These are phyloP conservation scores for Takashimella koratensis DNA, from an alignment of 1,284 basidiomycete species.

Conservation along the genomic window DNA sequence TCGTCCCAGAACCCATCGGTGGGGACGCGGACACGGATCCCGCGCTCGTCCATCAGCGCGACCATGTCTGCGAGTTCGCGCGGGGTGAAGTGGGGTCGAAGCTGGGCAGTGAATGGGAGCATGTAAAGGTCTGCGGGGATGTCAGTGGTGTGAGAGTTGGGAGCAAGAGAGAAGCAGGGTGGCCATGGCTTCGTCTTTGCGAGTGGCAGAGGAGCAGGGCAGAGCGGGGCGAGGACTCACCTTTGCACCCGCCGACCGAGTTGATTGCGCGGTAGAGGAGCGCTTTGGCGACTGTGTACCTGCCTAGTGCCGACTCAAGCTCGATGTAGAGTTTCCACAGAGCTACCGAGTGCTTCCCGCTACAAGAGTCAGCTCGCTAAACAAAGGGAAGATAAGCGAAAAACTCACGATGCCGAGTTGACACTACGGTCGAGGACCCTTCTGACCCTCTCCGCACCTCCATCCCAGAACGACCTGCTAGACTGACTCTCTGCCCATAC, in stretches of 20 bases:
- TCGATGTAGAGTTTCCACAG: constrained; percentile 79
- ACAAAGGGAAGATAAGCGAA: background rate
- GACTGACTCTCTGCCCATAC: constrained; percentile 43
- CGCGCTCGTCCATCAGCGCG: constrained; percentile 78
- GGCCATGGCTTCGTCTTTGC: constrained; percentile 1
- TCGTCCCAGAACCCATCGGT: constrained; percentile 58
- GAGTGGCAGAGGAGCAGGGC: background rate
- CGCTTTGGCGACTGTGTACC: constrained; percentile 65
- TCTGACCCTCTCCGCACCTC: constrained; percentile 41
- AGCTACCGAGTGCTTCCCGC: constrained; percentile 27
- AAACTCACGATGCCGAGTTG: constrained; percentile 29
- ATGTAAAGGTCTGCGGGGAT: constrained; percentile 84
- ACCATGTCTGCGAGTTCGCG: constrained; percentile 66
- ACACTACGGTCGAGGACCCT: constrained; percentile 38
- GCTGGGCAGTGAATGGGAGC: constrained; percentile 65
- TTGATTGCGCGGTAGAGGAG: constrained; percentile 73
- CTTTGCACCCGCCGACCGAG: constrained; percentile 52
- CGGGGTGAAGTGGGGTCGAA: constrained; percentile 64
- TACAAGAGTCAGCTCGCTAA: constrained; percentile 3
- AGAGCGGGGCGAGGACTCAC: constrained; percentile 18
- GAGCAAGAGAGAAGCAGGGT: background rate
- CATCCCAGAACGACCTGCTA: constrained; percentile 39
- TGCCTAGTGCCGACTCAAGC: constrained; percentile 68
- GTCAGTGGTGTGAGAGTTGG: background rate
- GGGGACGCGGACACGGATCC: constrained; percentile 64